Conservation (phyloP, 331 rosid genomes). For the Erythrophleum ivorense region DNA sequence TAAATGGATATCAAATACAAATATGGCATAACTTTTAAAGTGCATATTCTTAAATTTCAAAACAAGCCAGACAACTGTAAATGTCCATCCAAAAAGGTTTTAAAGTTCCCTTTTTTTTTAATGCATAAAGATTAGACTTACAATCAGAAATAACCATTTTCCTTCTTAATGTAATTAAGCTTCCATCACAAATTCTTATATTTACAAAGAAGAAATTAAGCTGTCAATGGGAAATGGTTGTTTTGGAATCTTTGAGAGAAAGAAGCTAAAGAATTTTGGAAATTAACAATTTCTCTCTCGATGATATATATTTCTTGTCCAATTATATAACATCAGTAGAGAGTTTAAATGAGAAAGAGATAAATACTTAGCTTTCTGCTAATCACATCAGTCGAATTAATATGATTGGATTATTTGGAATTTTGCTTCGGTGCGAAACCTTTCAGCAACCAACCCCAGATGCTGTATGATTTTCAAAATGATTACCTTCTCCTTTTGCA, state of each 20-base stretch:
- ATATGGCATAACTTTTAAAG: background rate
- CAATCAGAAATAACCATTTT: background rate
- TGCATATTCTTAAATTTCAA: background rate
- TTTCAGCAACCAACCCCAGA: slow-evolving; percentile 26
- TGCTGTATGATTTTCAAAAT: slow-evolving; percentile 29
- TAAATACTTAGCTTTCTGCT: slow-evolving; percentile 48
- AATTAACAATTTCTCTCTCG: slow-evolving; percentile 17
- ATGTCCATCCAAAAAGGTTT: background rate
- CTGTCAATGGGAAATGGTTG: background rate
- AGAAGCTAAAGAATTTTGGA: background rate
- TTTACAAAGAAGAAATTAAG: background rate
- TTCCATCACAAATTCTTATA: background rate
- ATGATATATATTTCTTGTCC: slow-evolving; percentile 7
- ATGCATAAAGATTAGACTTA: no score
- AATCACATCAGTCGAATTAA: slow-evolving; percentile 51
- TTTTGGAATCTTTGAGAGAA: background rate
- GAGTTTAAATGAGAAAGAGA: slow-evolving; percentile 27
- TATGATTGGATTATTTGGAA: slow-evolving; percentile 41
- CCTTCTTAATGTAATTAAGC: background rate
- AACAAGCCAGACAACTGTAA: background rate
- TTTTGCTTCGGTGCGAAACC: slow-evolving; percentile 38
- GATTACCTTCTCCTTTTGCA: slow-evolving; percentile 32
- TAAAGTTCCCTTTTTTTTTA: no score
- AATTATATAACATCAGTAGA: background rate
- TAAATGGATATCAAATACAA: background rate